Conservation (phyloP, 352 stramenopile species). For the Pythium inflatum region DNA sequence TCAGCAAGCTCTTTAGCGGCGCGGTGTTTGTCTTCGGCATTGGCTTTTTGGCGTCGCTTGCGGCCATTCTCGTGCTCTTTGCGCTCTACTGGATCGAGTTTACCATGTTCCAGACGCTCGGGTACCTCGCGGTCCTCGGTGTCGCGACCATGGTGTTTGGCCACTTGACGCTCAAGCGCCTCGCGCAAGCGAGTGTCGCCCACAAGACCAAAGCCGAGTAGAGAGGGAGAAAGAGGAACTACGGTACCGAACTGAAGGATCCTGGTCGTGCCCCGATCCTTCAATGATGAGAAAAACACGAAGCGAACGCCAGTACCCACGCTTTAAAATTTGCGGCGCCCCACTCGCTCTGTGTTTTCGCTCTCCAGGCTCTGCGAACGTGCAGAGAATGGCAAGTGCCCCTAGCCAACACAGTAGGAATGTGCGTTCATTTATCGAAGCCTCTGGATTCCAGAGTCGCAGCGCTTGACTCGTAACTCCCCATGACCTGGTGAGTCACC, state of each 20-base stretch:
- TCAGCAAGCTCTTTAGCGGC: conserved; percentile 69
- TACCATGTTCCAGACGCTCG: conserved; percentile 86
- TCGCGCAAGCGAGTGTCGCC: conserved; percentile 45
- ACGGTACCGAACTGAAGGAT: no score
- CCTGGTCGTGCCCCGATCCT: no score
- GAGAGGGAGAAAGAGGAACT: neutral
- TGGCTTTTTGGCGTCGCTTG: conserved; percentile 77
- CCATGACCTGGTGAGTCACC: no score
- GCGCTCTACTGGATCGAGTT: conserved; percentile 87
- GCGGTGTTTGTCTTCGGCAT: conserved; percentile 69
- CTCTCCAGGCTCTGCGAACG: neutral
- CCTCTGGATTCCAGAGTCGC: neutral
- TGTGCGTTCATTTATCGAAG: no score
- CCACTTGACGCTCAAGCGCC: conserved; percentile 78
- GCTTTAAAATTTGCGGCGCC: neutral
- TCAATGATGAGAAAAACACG: no score
- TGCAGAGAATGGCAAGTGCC: neutral
- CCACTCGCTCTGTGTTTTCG: neutral
- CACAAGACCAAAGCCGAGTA: conserved; percentile 70
- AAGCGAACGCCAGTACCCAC: no score
- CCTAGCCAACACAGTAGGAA: no score
- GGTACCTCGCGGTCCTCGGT: conserved; percentile 70
- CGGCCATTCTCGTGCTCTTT: conserved; percentile 79
- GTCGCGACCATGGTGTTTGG: conserved; percentile 63
- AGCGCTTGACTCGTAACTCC: no score